These are phyloP conservation scores for Porogramme epimiltina DNA, from an alignment of 1,284 basidiomycete species.

Conservation along the genomic window DNA sequence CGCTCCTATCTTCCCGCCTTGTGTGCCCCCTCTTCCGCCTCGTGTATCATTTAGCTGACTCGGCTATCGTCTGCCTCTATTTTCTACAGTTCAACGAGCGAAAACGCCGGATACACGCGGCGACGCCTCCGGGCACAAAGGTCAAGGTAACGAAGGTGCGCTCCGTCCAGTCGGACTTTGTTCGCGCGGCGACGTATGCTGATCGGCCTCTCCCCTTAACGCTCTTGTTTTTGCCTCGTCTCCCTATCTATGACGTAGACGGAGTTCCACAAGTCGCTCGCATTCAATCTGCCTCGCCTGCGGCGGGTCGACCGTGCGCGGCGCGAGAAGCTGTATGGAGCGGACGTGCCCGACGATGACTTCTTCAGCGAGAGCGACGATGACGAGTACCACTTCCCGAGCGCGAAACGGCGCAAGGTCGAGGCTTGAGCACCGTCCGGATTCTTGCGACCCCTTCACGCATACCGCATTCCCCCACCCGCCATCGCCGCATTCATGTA, in stretches of 20 bases:
- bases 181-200: not conserved
- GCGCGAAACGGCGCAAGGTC: slow-evolving; percentile 34
- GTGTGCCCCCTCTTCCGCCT: not conserved
- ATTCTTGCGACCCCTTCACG: too few relatives aligned
- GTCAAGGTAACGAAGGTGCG: slow-evolving; percentile 58
- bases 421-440: too few relatives aligned
- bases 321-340: slow-evolving; percentile 45
- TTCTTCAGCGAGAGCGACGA: slow-evolving; percentile 50
- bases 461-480: too few relatives aligned
- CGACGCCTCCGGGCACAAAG: slow-evolving; percentile 43
- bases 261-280: slow-evolving; percentile 65
- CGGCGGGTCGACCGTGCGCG: slow-evolving; percentile 58
- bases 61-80: slow-evolving; percentile 1
- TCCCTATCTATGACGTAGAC: slow-evolving; percentile 45
- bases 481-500: too few relatives aligned
- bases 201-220: not conserved
- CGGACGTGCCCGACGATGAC: slow-evolving; percentile 43
- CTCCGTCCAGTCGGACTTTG: not conserved
- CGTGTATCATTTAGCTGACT: not conserved
- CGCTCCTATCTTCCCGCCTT: not conserved
- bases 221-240: not conserved
- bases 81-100: slow-evolving; percentile 57
- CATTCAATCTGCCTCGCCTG: slow-evolving; percentile 54
- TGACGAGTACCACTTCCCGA: slow-evolving; percentile 39
- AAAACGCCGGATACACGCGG: slow-evolving; percentile 56